Evolutionary conservation across 1,284 basidiomycete genomes (phyloP), one percentile per base, ranked within the genome.

Genomic region (Fomitopsis schrenkii): DNA sequence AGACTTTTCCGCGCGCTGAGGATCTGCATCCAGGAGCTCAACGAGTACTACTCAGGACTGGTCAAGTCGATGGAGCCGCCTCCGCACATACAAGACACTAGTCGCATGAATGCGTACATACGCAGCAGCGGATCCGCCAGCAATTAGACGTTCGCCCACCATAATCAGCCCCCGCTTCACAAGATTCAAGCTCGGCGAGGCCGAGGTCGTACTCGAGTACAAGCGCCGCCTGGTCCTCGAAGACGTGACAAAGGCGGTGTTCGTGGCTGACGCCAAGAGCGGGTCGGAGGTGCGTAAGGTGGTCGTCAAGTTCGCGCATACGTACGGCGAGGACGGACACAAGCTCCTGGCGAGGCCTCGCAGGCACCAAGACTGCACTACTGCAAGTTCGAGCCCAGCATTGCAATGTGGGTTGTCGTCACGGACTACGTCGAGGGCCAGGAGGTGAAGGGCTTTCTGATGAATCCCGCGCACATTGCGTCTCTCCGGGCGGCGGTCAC

Each of bases 391-490:
- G 45, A 59, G 30, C 5, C 4, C 7, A 53, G 50, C 35, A 14
- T 44, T 2, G 65, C 61, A n/a, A 59, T 65, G 63, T 53, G 56
- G 35, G 65, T 69, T 53, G 64, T 69, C 46, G 67, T 70, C 6
- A 70, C 68, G 69, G 69, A 69, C 52, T 65, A 61, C 46, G 52
- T 70, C 30, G 30, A 33, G 5, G 30, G 30, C 2, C 4, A 8
- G 30, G 30, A 5, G 44, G 55, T 14, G 46, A 28, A 19, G 28
- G 44, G 19, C 41, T 5, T 30, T 35, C 19, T 48, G 30, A 33
- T 8, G 48, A 14, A 28, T 17, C 46, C 42, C 15, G 46, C 50
- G 30, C 22, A 55, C 59, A 38, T 35, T 5, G 28, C 19, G 28
- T 58, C 59, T 3, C 61, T 61, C 46, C 45, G 53, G 30, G 41